These are phyloP conservation scores for Pseudopediastrum boryanum DNA, from an alignment of 139 green algal species.

Conservation along the genomic window DNA sequence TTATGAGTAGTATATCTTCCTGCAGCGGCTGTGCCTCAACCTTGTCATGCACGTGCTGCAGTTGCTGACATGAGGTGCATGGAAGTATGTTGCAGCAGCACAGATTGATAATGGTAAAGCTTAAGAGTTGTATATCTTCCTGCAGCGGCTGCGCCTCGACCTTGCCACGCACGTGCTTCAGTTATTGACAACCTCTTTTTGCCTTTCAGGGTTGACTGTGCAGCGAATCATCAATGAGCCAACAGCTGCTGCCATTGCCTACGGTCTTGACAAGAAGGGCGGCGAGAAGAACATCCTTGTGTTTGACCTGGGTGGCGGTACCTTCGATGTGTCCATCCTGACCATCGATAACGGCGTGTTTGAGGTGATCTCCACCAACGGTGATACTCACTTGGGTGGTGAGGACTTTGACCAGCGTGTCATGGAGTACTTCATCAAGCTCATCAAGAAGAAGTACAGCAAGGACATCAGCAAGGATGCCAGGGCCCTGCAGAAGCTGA, in stretches of 20 bases:
- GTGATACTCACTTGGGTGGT: constrained; percentile 94
- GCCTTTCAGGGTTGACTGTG: too few relatives aligned
- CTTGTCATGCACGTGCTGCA: too few relatives aligned
- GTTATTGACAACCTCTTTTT: too few relatives aligned
- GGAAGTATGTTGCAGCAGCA: too few relatives aligned
- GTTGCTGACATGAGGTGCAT: too few relatives aligned
- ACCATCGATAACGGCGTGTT: constrained; percentile 88
- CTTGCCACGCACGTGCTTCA: too few relatives aligned
- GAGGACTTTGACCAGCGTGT: constrained; percentile 98
- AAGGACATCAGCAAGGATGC: constrained; percentile 85
- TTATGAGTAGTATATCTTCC: too few relatives aligned
- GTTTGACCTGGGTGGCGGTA: constrained; percentile 95
- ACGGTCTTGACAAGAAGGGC: constrained; percentile 96
- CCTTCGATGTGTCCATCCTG: constrained; percentile 96
- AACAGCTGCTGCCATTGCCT: constrained; percentile 97
- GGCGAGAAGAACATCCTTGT: constrained; percentile 91
- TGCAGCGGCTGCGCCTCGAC: too few relatives aligned
- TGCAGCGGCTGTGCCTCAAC: too few relatives aligned
- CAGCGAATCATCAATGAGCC: constrained; percentile 99
- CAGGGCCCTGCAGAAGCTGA: constrained; percentile 90
- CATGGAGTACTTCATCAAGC: constrained; percentile 98
- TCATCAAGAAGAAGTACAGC: constrained; percentile 93
- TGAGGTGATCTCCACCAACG: constrained; percentile 87
- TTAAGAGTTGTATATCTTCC: too few relatives aligned
- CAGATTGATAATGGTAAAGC: too few relatives aligned